Base-by-base conservation (phyloP, 805 yeast species). In the Cyberlindnera americana region DNA sequence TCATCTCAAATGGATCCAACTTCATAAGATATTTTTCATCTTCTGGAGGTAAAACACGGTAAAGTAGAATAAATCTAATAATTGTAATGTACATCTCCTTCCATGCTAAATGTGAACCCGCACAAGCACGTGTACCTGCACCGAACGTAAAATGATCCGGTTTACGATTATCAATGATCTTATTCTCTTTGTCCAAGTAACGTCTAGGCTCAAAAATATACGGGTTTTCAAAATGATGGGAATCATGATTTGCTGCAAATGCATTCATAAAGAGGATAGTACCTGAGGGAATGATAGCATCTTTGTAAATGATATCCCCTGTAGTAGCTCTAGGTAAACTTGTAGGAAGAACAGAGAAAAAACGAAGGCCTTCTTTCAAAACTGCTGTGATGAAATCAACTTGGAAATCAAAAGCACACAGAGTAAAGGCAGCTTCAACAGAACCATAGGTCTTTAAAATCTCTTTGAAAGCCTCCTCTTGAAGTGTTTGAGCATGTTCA, bases 241-340 rank as follows among this genome's bases (percentile, higher is more conserved):
- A 54, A 53, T 83, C 91, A 56, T 83, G 85, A 53, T 83, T 82
- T 3, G 81, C 88, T 3, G 82, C 78, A 66, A 72, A 81, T 1
- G 83, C 70, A 53, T 83, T 83, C 83, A 83, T 75, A 29, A 81
- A 63, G 35, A 83, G 49, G 0, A 71, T 64, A 0, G 88, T 78
- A 1, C 73, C 73, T 6, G 56, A 47, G 0, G 89, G 88, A n/a
- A 83, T 72, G 2, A 61, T 44, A 3, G 60, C 57, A 19, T 65
- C 53, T 4, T 57, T 57, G 49, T 66, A 72, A 0, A 43, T 29
- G n/a, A 83, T 69, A 15, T 65, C 67, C 35, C 65, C 70, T 2
- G 85, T 74, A 2, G 84, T 74, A 16, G 64, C 61, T 43, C 91
- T 62, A 0, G 93, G 90, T 29, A 84, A 62, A 13, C 81, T 65